Base-by-base conservation (phyloP, 306 rosid species). In the Mucuna pruriens region DNA sequence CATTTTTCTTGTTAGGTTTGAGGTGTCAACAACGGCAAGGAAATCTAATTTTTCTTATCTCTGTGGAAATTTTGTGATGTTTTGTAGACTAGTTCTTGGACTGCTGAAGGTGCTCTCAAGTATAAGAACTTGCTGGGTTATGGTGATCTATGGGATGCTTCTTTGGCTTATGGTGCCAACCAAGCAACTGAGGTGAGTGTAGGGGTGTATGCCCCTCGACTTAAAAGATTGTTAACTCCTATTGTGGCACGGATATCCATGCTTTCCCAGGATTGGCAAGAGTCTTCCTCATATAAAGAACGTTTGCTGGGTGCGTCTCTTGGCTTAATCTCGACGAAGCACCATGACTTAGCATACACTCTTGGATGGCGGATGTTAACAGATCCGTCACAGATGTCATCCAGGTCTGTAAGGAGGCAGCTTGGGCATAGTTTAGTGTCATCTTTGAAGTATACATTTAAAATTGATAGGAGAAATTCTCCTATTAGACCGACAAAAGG, bases 101-200 rank as follows among this genome's bases (percentile, higher is more conserved):
- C 90, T 13, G 61, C 86, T 76, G 97, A 95, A 88, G 93, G 97
- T 58, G 64, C 94, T 16, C 79, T 95, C 2, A 95, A 91, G 88
- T 87, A 89, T 69, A 95, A 90, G 80, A 95, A 93, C 60, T 79
- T 91, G 84, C 85, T 95, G 15, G 99, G 99, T 80, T 90, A 91
- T 88, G 99, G 93, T 58, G 99, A 95, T 85, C 22, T 93, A 55
- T 93, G 97, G 97, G 94, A 95, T 91, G 89, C 95, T 82, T 93
- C 97, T 80, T 63, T 95, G 89, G 99, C 94, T 48, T 89, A 90
- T 70, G 97, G 97, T 40, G 97, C 93, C 57, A 89, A 83, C 77
- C 94, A 91, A 85, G 87, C 94, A 22, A 90, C 95, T 1, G 99
- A 95, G 87, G 79, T 86, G 46, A 89, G 99, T 84, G 82, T 89